Evolutionary conservation across 805 yeast species (phyloP).

Genomic region (Priceomyces fermenticarens): DNA sequence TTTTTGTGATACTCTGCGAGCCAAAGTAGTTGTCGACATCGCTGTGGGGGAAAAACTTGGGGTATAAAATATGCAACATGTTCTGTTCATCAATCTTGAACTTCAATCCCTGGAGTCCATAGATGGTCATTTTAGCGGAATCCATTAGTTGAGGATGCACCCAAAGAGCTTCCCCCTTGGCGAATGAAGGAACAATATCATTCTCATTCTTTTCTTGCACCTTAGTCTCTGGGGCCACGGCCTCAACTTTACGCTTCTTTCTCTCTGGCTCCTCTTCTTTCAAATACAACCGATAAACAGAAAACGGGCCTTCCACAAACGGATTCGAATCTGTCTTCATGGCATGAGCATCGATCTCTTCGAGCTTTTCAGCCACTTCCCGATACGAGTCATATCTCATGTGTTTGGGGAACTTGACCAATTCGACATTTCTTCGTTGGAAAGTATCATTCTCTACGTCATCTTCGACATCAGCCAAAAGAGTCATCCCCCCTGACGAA

Average conservation of each 20-base stretch:
- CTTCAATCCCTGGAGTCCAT: constrained; percentile 39
- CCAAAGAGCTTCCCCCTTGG: constrained; percentile 26
- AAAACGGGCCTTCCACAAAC: constrained; percentile 22
- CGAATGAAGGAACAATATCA: constrained; percentile 8
- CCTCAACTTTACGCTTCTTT: neutral
- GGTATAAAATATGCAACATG: constrained; percentile 42
- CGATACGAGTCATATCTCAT: constrained; percentile 35
- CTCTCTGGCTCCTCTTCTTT: neutral
- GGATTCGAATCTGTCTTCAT: constrained; percentile 4
- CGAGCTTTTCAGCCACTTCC: constrained; percentile 38
- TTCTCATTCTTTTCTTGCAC: neutral
- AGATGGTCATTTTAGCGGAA: constrained; percentile 36
- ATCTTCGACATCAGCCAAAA: constrained; percentile 15
- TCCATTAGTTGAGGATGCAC: constrained; percentile 34
- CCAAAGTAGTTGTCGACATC: constrained; percentile 42
- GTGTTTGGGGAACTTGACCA: constrained; percentile 36
- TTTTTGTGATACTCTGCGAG: constrained; percentile 13
- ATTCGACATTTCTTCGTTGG: constrained; percentile 45
- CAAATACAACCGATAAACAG: constrained; percentile 11
- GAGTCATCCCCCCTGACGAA: constrained; percentile 12
- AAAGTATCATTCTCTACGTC: constrained; percentile 21
- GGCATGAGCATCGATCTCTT: constrained; percentile 20
- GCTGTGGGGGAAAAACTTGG: constrained; percentile 41
- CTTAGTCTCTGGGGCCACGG: neutral
- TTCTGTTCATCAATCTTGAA: constrained; percentile 39